phyloP scores from a whole-genome alignment of 1,139 yeast genomes.

The Hemisphaericaspora subhashii region DNA sequence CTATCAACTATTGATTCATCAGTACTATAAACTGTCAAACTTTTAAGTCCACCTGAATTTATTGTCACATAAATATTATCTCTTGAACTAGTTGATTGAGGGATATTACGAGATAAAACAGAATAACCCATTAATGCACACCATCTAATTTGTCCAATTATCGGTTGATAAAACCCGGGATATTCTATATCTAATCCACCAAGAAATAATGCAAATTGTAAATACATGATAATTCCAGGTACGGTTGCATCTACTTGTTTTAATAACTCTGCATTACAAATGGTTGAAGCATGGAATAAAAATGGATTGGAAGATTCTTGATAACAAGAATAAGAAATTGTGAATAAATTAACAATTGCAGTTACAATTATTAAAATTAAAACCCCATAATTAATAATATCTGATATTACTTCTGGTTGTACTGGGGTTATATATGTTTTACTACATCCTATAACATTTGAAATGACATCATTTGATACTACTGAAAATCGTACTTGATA shows the following conservation, averaged over 20 bases:
- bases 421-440: slow-evolving; percentile 52
- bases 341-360: slow-evolving; percentile 40
- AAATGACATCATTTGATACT: slow-evolving; percentile 35
- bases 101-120: slow-evolving; percentile 12
- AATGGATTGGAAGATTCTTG: slow-evolving; percentile 64
- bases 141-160: slow-evolving; percentile 42
- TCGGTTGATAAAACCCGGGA: slow-evolving; percentile 67
- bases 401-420: slow-evolving; percentile 29
- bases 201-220: slow-evolving; percentile 60
- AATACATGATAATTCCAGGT: slow-evolving; percentile 47
- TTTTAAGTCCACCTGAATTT: slow-evolving; percentile 32
- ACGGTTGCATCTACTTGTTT: slow-evolving; percentile 59
- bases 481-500: slow-evolving; percentile 40
- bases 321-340: slow-evolving; percentile 54
- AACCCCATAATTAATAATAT: slow-evolving; percentile 40
- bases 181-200: slow-evolving; percentile 57
- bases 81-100: slow-evolving; percentile 12
- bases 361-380: slow-evolving; percentile 43
- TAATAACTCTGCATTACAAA: slow-evolving; percentile 58
- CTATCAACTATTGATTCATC: slow-evolving; percentile 24
- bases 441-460: slow-evolving; percentile 48
- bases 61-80: slow-evolving; percentile 40
- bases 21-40: slow-evolving; percentile 30
- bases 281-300: slow-evolving; percentile 57
- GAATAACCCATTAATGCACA: slow-evolving; percentile 36